A percentile compares a stretch with the other conserved stretches of the same genome.
Evolutionary conservation across 768 basidiomycete species (phyloP).

Genomic region (Phaffia tasmanica): DNA sequence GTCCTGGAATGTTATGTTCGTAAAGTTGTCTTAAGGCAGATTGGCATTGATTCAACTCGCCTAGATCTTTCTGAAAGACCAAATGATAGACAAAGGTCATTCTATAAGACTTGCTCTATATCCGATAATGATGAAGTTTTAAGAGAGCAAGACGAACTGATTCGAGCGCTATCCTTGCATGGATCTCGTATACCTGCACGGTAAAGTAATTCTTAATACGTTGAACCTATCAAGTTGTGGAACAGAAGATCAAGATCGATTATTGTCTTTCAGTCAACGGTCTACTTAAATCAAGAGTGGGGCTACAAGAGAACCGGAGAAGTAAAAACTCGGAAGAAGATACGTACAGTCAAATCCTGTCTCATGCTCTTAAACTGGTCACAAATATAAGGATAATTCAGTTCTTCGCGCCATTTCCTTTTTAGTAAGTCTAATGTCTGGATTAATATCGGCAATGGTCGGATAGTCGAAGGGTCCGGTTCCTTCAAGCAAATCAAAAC

Average conservation of each 20-base stretch:
- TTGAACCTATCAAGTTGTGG: conserved; percentile 58
- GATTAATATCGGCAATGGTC: conserved; percentile 72
- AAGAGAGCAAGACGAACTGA: conserved; percentile 46
- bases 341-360: conserved; percentile 88
- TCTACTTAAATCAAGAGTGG: conserved; percentile 1
- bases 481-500: conserved; percentile 47
- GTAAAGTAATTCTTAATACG: conserved; percentile 98
- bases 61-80: conserved; percentile 69
- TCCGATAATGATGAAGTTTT: not conserved
- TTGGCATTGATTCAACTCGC: conserved; percentile 98
- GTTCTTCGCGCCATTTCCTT: conserved; percentile 69
- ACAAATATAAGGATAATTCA: conserved; percentile 78
- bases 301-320: not conserved
- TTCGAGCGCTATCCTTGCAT: conserved; percentile 92
- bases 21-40: conserved; percentile 79
- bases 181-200: conserved; percentile 93
- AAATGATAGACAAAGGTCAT: not conserved
- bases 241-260: not conserved
- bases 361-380: conserved; percentile 96
- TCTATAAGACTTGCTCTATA: not conserved
- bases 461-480: conserved; percentile 85
- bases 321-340: not conserved
- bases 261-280: not conserved
- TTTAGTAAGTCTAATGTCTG: conserved; percentile 79
- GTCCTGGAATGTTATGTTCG: conserved; percentile 82